A percentile compares a stretch with the other conserved stretches of the same genome.
Conservation (phyloP, 2,329 filamentous ascomycete genomes). For the Aspergillus sp. region DNA sequence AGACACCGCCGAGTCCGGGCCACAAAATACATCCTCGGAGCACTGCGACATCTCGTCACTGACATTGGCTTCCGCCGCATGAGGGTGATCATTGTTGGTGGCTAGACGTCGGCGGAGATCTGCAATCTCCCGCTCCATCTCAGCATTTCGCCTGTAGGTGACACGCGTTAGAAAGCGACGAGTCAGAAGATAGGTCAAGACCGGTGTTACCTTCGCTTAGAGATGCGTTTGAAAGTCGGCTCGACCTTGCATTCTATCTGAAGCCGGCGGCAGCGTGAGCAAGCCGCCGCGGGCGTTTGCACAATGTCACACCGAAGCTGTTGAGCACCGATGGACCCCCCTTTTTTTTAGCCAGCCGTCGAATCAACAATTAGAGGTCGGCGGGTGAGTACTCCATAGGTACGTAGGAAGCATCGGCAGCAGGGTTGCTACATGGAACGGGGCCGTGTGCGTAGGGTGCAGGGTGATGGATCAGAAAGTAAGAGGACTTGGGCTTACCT, state of each 20-base stretch:
- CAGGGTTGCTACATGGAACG: background rate
- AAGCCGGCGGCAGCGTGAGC: conserved; percentile 61
- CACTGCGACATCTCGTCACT: conserved; percentile 34
- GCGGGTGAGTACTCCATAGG: no score
- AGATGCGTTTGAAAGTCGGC: conserved; percentile 65
- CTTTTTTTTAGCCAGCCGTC: conserved; percentile 17
- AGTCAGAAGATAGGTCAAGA: background rate
- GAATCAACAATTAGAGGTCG: background rate
- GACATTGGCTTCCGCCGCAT: conserved; percentile 23
- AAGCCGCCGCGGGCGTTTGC: conserved; percentile 61
- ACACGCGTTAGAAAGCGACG: conserved; percentile 10
- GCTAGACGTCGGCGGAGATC: conserved; percentile 48
- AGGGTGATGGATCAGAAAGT: conserved; percentile 5
- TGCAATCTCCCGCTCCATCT: conserved; percentile 59
- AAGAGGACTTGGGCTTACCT: conserved; percentile 46
- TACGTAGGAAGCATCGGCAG: background rate
- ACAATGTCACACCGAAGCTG: conserved; percentile 67
- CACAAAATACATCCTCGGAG: conserved; percentile 35
- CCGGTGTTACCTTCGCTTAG: conserved; percentile 52
- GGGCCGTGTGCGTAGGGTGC: conserved; percentile 1
- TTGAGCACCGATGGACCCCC: conserved; percentile 5
- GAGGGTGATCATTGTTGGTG: conserved; percentile 30
- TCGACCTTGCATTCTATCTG: conserved; percentile 64
- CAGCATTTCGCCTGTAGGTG: conserved; percentile 56
- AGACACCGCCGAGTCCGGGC: conserved; percentile 29